Conservation (phyloP, 148 eudicot genomes). For the Persicaria maculosa region DNA sequence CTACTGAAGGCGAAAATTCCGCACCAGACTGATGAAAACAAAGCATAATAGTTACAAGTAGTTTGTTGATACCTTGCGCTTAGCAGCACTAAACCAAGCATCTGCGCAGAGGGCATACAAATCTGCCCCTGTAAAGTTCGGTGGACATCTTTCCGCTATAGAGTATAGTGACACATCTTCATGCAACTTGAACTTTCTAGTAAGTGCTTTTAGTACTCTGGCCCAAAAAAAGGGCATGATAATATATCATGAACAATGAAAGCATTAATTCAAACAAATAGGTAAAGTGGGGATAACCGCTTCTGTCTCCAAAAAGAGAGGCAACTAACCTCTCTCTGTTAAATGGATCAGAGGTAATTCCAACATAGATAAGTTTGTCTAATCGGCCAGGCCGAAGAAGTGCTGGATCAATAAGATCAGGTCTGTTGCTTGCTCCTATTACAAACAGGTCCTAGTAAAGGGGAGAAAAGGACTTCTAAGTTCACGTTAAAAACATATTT, state of each 20-base stretch:
- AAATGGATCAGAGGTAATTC: conserved; percentile 80
- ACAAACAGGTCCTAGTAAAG: conserved; percentile 77
- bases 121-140: conserved; percentile 96
- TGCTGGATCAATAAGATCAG: conserved; percentile 95
- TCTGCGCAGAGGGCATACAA: conserved; percentile 99
- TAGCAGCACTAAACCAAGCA: conserved; percentile 98
- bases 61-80: conserved; percentile 52
- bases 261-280: background rate
- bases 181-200: conserved; percentile 80
- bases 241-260: background rate
- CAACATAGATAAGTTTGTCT: conserved; percentile 95
- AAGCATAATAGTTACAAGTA: background rate
- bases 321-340: conserved; percentile 75
- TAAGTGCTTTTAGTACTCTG: conserved; percentile 88
- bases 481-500: background rate
- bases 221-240: background rate
- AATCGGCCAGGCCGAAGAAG: conserved; percentile 97
- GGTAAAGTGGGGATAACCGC: background rate
- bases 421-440: conserved; percentile 97
- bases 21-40: background rate
- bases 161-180: conserved; percentile 74
- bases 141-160: conserved; percentile 83
- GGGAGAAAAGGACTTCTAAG: background rate
- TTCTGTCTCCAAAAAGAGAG: background rate
- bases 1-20: background rate